phyloP scores from a whole-genome alignment of 2,329 filamentous ascomycete species.

The Fusarium dlaminii region DNA sequence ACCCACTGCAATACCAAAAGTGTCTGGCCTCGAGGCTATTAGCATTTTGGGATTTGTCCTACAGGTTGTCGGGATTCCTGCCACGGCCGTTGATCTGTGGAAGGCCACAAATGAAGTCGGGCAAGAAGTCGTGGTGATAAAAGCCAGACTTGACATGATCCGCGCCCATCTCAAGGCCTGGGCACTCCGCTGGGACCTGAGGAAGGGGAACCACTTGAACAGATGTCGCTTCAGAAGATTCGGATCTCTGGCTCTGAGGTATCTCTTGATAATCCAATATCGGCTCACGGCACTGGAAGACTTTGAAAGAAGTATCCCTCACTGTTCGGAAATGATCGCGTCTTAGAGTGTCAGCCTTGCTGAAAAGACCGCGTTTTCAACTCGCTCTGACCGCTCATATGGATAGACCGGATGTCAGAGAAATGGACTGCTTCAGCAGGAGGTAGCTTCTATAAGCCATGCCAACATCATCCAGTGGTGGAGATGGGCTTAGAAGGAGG shows the following conservation, averaged over 20 bases:
- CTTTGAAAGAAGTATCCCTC: background rate
- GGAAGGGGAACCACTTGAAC: too few species aligned
- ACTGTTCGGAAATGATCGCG: background rate
- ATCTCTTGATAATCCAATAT: background rate
- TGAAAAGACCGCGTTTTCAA: background rate
- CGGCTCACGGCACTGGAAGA: background rate
- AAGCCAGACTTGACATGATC: background rate
- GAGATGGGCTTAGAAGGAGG: background rate
- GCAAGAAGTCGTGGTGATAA: background rate
- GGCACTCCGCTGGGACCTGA: too few species aligned
- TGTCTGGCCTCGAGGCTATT: background rate
- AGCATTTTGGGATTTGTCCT: background rate
- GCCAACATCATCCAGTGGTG: background rate
- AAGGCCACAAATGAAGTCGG: background rate
- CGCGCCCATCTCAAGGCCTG: background rate
- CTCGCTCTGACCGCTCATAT: background rate
- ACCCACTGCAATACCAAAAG: background rate
- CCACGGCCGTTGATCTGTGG: background rate
- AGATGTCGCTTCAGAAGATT: background rate
- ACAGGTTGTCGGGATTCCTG: background rate
- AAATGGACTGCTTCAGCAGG: fast-evolving
- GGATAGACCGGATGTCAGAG: fast-evolving
- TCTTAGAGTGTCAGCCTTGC: fast-evolving
- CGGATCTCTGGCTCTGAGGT: background rate
- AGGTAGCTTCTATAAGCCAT: background rate